These are phyloP conservation scores for Trichoderma sp. DNA, from an alignment of 2,329 filamentous ascomycete species.

Conservation along the genomic window DNA sequence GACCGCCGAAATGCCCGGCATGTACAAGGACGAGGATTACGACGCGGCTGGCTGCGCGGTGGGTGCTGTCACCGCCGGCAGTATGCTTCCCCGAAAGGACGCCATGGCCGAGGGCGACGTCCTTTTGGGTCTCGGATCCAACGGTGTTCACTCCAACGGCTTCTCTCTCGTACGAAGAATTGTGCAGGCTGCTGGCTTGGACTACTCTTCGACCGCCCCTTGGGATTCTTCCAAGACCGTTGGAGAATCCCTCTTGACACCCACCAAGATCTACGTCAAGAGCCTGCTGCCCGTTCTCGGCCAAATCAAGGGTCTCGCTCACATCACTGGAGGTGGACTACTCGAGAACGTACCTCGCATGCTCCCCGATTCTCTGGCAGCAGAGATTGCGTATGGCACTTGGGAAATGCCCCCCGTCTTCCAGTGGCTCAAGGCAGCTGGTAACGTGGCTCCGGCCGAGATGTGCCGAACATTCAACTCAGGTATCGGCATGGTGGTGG, in stretches of 20 bases:
- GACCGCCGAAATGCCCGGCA: slow-evolving; percentile 97
- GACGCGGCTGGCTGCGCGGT: slow-evolving; percentile 91
- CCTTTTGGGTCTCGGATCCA: slow-evolving; percentile 81
- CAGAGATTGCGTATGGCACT: slow-evolving; percentile 74
- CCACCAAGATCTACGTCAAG: slow-evolving; percentile 93
- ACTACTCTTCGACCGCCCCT: slow-evolving; percentile 73
- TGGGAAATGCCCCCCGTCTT: slow-evolving; percentile 83
- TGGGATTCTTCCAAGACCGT: slow-evolving; percentile 70
- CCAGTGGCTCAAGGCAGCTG: slow-evolving; percentile 76
- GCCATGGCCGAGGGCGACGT: slow-evolving; percentile 83
- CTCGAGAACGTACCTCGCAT: slow-evolving; percentile 94
- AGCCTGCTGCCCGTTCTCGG: slow-evolving; percentile 69
- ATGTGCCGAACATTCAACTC: slow-evolving; percentile 95
- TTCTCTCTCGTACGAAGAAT: slow-evolving; percentile 96
- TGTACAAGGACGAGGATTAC: slow-evolving; percentile 88
- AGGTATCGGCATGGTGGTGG: slow-evolving; percentile 90
- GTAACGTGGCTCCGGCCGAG: slow-evolving; percentile 74
- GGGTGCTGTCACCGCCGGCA: slow-evolving; percentile 72
- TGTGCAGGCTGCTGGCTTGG: slow-evolving; percentile 71
- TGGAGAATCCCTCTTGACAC: slow-evolving; percentile 80
- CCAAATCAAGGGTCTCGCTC: slow-evolving; percentile 87
- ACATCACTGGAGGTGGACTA: slow-evolving; percentile 95
- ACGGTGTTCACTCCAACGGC: slow-evolving; percentile 92
- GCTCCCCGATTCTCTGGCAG: slow-evolving; percentile 77
- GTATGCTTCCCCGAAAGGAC: slow-evolving; percentile 74